A percentile compares a stretch with the other conserved stretches of the same genome.
Conservation (phyloP, 148 eudicot species). For the Drosera capensis region DNA sequence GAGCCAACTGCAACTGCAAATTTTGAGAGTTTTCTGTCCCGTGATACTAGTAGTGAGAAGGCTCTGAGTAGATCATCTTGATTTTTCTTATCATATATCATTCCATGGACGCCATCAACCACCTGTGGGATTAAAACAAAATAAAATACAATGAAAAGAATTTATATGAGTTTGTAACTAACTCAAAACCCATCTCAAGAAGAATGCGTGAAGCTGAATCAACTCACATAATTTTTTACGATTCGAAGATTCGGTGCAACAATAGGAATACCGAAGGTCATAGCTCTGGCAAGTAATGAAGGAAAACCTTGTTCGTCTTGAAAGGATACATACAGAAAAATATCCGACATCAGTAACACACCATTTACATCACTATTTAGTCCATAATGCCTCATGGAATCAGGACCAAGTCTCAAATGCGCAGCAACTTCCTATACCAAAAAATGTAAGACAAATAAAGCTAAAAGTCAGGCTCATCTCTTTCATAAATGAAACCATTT, state of each 20-base stretch:
- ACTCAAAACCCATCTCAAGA: background rate
- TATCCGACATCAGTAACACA: constrained; percentile 63
- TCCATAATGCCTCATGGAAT: constrained; percentile 66
- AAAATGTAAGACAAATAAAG: too few relatives aligned
- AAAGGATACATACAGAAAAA: constrained; percentile 73
- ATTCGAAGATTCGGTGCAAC: constrained; percentile 69
- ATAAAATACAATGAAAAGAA: background rate
- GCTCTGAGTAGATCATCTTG: constrained; percentile 53
- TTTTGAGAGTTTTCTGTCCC: constrained; percentile 44
- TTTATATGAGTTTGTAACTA: constrained; percentile 2
- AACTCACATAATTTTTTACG: constrained; percentile 62
- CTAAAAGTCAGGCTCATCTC: too few relatives aligned
- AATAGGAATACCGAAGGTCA: constrained; percentile 76
- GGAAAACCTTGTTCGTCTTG: constrained; percentile 89
- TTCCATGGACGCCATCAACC: constrained; percentile 76
- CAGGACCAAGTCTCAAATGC: constrained; percentile 50
- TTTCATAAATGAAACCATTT: too few relatives aligned
- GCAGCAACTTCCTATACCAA: constrained; percentile 49
- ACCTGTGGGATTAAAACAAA: constrained; percentile 26
- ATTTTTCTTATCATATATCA: constrained; percentile 51
- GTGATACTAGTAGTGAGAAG: constrained; percentile 49
- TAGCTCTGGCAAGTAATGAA: constrained; percentile 58
- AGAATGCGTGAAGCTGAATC: constrained; percentile 5
- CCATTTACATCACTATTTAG: constrained; percentile 61
- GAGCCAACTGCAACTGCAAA: constrained; percentile 56